A percentile compares a stretch with the other conserved stretches of the same genome.
Evolutionary conservation across 192 early-diverging fungal genomes (phyloP).

Genomic region (Coemansia asiatica): DNA sequence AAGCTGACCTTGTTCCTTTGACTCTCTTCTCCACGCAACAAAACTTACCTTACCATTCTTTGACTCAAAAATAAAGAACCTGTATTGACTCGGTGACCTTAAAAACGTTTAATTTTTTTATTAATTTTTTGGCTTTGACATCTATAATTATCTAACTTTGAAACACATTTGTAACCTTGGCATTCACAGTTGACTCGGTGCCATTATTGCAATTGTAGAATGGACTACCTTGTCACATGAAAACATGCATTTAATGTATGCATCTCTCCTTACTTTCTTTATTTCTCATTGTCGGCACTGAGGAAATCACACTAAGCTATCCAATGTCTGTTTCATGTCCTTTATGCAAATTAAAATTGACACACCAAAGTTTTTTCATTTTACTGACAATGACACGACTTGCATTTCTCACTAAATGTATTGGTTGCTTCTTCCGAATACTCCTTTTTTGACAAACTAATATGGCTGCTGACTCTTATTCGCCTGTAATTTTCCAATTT

Average conservation of each 20-base stretch:
- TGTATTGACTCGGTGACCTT: no score
- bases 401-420: background rate
- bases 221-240: background rate
- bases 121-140: no score
- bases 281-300: background rate
- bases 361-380: background rate
- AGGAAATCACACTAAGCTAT: background rate
- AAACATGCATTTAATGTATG: conserved; percentile 11
- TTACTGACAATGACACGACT: no score
- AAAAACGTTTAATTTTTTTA: no score
- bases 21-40: no score
- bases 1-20: no score
- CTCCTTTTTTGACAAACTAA: background rate
- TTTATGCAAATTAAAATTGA: conserved; percentile 1
- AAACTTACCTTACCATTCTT: no score
- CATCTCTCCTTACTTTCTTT: background rate
- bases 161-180: background rate
- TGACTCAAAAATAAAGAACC: no score
- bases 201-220: background rate
- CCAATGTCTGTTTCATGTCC: background rate
- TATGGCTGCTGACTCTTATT: background rate
- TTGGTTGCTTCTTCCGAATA: background rate
- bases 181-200: background rate
- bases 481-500: background rate
- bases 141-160: no score